Conservation (phyloP, 352 stramenopile species). For the Plasmopara halstedii region DNA sequence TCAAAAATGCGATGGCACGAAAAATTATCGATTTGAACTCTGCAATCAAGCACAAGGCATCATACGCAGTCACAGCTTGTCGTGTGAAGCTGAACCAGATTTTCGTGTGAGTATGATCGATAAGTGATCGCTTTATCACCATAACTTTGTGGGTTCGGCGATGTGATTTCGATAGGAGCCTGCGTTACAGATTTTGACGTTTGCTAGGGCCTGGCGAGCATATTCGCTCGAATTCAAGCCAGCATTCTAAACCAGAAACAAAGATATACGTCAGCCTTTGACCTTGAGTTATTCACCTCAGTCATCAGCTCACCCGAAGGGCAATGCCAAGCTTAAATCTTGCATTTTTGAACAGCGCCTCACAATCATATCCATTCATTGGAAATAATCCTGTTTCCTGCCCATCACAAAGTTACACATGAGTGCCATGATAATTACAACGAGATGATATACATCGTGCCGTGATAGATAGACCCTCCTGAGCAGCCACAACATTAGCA, state of each 20-base stretch:
- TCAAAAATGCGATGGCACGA: too few relatives aligned
- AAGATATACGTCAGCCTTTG: neutral
- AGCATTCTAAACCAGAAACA: constrained; percentile 29
- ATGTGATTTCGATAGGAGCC: constrained; percentile 62
- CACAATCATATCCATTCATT: constrained; percentile 63
- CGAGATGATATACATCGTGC: constrained; percentile 13
- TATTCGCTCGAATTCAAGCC: constrained; percentile 60
- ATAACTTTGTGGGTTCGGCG: constrained; percentile 47
- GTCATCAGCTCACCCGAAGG: constrained; percentile 32
- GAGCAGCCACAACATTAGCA: constrained; percentile 51
- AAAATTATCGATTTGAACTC: too few relatives aligned
- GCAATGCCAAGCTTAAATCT: constrained; percentile 71
- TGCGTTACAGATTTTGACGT: constrained; percentile 60
- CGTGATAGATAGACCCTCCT: constrained; percentile 46
- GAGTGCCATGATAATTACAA: neutral
- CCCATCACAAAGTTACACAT: neutral
- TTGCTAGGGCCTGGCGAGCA: constrained; percentile 52
- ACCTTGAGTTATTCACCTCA: neutral
- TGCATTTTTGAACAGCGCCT: constrained; percentile 77
- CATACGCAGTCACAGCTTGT: too few relatives aligned
- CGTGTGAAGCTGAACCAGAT: too few relatives aligned
- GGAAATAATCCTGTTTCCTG: constrained; percentile 69
- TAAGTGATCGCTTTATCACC: too few relatives aligned
- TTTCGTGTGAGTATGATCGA: too few relatives aligned
- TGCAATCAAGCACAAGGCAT: too few relatives aligned